A percentile compares a stretch with the other conserved stretches of the same genome.
Conservation (phyloP, 177 flowering plant species). For the Tripterygium wilfordii region DNA sequence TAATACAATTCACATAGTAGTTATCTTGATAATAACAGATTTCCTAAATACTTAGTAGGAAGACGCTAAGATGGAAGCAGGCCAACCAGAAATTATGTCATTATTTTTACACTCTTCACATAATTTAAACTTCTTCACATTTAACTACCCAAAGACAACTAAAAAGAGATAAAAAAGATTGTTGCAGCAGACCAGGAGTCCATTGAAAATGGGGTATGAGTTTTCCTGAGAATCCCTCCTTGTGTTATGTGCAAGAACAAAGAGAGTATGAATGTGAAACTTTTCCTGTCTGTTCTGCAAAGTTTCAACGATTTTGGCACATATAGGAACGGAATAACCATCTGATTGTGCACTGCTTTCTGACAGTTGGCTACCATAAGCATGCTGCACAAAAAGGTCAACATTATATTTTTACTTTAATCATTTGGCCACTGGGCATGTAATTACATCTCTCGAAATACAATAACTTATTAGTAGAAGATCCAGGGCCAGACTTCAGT, state of each 20-base stretch:
- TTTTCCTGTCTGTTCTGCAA: constrained; percentile 38
- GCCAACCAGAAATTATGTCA: too few relatives aligned
- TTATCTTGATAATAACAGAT: too few relatives aligned
- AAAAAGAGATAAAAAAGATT: background rate
- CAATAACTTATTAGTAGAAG: constrained; percentile 25
- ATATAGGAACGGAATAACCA: constrained; percentile 69
- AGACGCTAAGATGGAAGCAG: too few relatives aligned
- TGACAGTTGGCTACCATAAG: constrained; percentile 11
- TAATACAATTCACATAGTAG: too few relatives aligned
- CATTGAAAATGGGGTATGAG: constrained; percentile 55
- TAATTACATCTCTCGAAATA: constrained; percentile 15
- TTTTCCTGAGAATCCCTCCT: constrained; percentile 61
- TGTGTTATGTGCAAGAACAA: constrained; percentile 78
- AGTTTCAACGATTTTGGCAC: constrained; percentile 56
- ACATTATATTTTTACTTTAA: constrained; percentile 10
- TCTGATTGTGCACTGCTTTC: constrained; percentile 14
- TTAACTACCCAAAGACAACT: background rate
- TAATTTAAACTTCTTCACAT: background rate
- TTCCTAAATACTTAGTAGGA: too few relatives aligned
- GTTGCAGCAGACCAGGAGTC: constrained; percentile 63
- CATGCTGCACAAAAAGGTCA: constrained; percentile 48
- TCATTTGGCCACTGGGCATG: constrained; percentile 14
- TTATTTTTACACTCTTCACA: too few relatives aligned
- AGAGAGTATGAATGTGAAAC: constrained; percentile 67
- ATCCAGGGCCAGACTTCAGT: constrained; percentile 36